These are phyloP conservation scores for Xylariales sp. DNA, from an alignment of 2,329 filamentous ascomycete genomes.

Conservation along the genomic window DNA sequence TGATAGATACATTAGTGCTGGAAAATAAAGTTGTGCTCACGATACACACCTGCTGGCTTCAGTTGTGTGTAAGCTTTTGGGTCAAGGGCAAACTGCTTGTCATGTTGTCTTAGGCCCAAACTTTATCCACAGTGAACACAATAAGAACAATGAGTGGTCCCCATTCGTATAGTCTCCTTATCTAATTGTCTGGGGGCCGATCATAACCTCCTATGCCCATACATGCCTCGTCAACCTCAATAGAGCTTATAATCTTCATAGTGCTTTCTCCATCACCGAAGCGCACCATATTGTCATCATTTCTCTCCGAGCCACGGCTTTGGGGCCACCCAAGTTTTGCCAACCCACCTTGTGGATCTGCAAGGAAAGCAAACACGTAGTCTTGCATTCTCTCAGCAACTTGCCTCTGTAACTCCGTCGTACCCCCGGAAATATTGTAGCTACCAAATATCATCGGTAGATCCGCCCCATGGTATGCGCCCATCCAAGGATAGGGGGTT, in stretches of 20 bases:
- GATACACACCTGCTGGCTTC: not conserved
- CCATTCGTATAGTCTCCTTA: not conserved
- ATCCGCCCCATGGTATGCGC: constrained; percentile 48
- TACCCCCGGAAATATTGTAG: constrained; percentile 43
- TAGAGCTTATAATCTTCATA: constrained; percentile 39
- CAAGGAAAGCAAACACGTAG: constrained; percentile 43
- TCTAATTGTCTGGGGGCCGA: constrained; percentile 26
- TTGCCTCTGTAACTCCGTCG: constrained; percentile 41
- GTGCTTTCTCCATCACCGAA: constrained; percentile 32
- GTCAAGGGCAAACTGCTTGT: constrained; percentile 27
- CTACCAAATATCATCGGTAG: constrained; percentile 46
- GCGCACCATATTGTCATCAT: constrained; percentile 34
- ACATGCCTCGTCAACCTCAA: constrained; percentile 42
- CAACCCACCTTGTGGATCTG: constrained; percentile 39
- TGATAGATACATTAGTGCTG: not conserved
- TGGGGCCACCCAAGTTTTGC: constrained; percentile 34
- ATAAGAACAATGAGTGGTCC: not conserved
- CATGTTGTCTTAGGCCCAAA: constrained; percentile 24
- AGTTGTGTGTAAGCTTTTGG: not conserved
- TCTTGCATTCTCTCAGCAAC: constrained; percentile 45
- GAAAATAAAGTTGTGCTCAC: constrained; percentile 1
- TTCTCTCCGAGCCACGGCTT: constrained; percentile 11
- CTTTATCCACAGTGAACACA: constrained; percentile 3
- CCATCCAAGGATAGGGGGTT: constrained; percentile 54
- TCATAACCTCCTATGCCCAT: constrained; percentile 36